phyloP scores from a whole-genome alignment of 305 asterid species.

The Fraxinus baroniana region DNA sequence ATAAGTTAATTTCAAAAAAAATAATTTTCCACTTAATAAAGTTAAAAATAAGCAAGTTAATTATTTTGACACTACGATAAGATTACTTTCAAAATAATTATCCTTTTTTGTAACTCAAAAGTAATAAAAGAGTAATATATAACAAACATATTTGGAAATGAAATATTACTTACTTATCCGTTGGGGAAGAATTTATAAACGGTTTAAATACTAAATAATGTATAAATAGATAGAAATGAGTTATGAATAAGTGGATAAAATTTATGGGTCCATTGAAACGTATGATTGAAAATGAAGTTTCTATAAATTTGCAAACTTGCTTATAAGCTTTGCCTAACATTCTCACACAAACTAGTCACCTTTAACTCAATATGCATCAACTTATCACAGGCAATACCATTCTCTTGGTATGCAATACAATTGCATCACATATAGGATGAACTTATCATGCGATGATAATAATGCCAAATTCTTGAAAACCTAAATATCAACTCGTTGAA shows the following conservation, averaged over 20 bases:
- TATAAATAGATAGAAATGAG: background rate
- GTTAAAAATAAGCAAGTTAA: background rate
- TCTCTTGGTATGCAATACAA: background rate
- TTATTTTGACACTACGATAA: background rate
- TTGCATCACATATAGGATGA: background rate
- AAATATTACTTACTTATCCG: background rate
- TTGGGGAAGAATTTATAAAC: background rate
- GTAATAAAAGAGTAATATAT: background rate
- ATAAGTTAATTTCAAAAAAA: background rate
- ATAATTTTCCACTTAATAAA: too few species aligned
- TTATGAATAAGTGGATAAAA: background rate
- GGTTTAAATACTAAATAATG: background rate
- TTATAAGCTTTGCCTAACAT: background rate
- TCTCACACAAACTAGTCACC: background rate
- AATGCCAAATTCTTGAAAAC: background rate
- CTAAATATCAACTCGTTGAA: background rate
- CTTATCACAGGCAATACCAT: background rate
- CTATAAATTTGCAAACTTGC: background rate
- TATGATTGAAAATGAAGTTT: background rate
- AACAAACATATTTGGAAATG: background rate
- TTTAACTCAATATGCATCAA: background rate
- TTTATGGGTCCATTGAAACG: background rate
- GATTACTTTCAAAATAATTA: background rate
- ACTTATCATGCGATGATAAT: background rate
- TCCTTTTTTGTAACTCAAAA: too few species aligned